Percentiles rank a stretch among this genome's conserved stretches.
Conservation (phyloP, 257 asterid genomes). For the Coffea eugenioides region DNA sequence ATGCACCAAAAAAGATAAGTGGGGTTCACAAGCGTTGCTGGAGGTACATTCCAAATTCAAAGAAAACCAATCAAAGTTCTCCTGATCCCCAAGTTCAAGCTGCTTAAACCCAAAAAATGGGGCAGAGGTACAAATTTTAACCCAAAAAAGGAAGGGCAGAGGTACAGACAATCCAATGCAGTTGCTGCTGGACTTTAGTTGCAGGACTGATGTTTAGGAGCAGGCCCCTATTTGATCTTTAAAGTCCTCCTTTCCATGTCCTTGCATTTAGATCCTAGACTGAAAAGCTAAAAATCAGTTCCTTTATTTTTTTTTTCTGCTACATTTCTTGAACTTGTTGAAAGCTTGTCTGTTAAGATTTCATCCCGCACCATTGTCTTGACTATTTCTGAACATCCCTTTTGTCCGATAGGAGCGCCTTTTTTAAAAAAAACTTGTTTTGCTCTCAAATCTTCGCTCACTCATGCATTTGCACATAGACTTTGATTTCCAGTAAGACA, state of each 20-base stretch:
- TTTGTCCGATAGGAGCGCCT: too few species aligned
- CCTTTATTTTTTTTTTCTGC: background rate
- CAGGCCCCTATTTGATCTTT: background rate
- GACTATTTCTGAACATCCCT: background rate
- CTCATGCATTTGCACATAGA: background rate
- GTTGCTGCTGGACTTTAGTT: background rate
- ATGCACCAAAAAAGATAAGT: conserved; percentile 89
- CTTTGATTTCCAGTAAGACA: background rate
- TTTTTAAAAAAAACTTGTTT: too few species aligned
- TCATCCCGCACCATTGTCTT: background rate
- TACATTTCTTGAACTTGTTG: background rate
- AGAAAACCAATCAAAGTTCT: conserved; percentile 32
- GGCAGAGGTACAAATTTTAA: background rate
- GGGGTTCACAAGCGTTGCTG: conserved; percentile 98
- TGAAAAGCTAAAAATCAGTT: background rate
- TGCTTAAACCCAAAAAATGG: conserved; percentile 30
- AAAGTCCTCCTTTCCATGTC: background rate
- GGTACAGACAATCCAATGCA: background rate
- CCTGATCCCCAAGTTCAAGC: conserved; percentile 45
- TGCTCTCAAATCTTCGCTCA: background rate
- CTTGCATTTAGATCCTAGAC: background rate
- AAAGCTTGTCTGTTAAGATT: background rate
- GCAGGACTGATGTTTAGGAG: background rate
- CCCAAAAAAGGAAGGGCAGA: background rate
- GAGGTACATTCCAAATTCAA: conserved; percentile 58